Evolutionary conservation across 1,284 basidiomycete genomes (phyloP).

Genomic region (Meripilus lineatus): DNA sequence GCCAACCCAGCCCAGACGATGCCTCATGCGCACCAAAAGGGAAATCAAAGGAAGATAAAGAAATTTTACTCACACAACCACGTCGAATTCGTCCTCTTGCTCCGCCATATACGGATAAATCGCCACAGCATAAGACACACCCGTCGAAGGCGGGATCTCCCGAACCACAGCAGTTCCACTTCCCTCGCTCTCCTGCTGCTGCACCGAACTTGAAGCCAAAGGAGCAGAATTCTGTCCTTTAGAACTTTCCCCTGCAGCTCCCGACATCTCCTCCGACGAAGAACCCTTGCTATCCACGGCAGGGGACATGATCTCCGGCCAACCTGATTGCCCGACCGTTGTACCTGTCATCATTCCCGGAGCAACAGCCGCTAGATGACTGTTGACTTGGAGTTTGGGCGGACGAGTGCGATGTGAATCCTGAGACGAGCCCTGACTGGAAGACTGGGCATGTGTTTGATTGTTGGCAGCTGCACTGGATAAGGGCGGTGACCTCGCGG

Average conservation of each 20-base stretch:
- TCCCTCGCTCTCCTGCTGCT: conserved; percentile 14
- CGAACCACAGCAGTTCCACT: conserved; percentile 24
- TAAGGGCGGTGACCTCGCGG: conserved; percentile 24
- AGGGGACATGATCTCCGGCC: conserved; percentile 73
- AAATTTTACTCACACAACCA: conserved; percentile 73
- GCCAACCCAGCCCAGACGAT: no score
- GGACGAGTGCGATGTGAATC: conserved; percentile 35
- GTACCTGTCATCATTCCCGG: conserved; percentile 44
- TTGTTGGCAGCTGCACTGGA: conserved; percentile 11
- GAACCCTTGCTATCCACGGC: conserved; percentile 41
- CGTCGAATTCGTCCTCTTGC: conserved; percentile 97
- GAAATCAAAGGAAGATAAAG: no score
- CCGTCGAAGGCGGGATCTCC: conserved; percentile 53
- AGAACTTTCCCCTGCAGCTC: conserved; percentile 16
- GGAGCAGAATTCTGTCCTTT: conserved; percentile 19
- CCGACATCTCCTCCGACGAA: conserved; percentile 19
- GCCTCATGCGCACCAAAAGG: no score
- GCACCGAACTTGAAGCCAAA: conserved; percentile 14
- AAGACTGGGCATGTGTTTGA: conserved; percentile 11
- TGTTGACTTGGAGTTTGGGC: conserved; percentile 62
- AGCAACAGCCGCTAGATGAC: conserved; percentile 31
- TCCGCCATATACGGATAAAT: conserved; percentile 97
- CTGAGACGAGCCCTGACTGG: conserved; percentile 16
- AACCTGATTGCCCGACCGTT: conserved; percentile 50
- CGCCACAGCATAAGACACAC: conserved; percentile 84